Percentiles rank a stretch among this genome's conserved stretches.
phyloP scores from a whole-genome alignment of 257 asterid genomes.

The Orobanche coerulescens region DNA sequence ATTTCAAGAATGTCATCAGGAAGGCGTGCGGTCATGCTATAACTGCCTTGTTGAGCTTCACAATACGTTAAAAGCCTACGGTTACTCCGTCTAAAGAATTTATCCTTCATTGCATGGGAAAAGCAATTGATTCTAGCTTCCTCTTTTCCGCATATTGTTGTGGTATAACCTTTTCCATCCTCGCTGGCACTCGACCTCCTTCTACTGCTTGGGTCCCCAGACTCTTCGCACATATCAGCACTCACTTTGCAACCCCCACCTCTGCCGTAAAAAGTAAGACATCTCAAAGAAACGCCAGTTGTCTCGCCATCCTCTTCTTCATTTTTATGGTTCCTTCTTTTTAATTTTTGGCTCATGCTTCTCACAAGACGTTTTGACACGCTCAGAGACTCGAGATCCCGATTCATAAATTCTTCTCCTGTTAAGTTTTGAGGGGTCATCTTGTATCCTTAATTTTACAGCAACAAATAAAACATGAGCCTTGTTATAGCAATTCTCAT shows the following conservation, averaged over 20 bases:
- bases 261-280: constrained; percentile 65
- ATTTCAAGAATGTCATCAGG: constrained; percentile 89
- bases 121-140: constrained; percentile 64
- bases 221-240: constrained; percentile 72
- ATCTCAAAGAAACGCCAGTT: constrained; percentile 56
- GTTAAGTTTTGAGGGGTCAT: constrained; percentile 39
- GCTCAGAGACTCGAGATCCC: constrained; percentile 48
- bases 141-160: constrained; percentile 40
- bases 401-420: constrained; percentile 30
- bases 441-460: constrained; percentile 18
- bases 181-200: constrained; percentile 66
- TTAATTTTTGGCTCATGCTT: constrained; percentile 75
- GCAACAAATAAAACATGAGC: constrained; percentile 15
- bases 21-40: constrained; percentile 48
- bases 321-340: constrained; percentile 44
- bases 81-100: constrained; percentile 48
- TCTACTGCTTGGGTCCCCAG: constrained; percentile 44
- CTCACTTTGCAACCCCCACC: constrained; percentile 97
- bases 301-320: constrained; percentile 56
- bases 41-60: constrained; percentile 30
- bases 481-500: not conserved
- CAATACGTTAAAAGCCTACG: constrained; percentile 37
- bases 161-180: constrained; percentile 44
- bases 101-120: constrained; percentile 58
- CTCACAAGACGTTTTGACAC: constrained; percentile 60